A percentile compares a stretch with the other conserved stretches of the same genome.
phyloP scores from a whole-genome alignment of 2,329 filamentous ascomycete species.

The Fusarium sp. region DNA sequence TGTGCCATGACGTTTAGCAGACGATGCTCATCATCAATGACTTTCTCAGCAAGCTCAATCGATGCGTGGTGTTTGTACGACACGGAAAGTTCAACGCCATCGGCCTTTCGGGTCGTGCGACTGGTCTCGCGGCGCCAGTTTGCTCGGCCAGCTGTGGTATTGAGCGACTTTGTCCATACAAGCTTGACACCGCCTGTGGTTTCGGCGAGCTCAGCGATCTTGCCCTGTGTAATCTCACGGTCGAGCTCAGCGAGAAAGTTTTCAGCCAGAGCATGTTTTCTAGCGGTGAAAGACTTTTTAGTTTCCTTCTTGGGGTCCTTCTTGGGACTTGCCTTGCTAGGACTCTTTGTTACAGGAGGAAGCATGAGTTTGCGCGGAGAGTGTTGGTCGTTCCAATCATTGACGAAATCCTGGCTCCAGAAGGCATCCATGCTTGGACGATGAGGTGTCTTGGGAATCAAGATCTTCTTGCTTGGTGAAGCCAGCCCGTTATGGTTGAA shows the following conservation, averaged over 20 bases:
- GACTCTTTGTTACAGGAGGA: conserved; percentile 47
- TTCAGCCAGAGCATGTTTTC: conserved; percentile 73
- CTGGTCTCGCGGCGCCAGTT: conserved; percentile 75
- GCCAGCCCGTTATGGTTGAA: conserved; percentile 38
- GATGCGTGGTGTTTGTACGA: conserved; percentile 72
- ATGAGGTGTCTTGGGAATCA: conserved; percentile 67
- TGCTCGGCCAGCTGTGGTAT: conserved; percentile 81
- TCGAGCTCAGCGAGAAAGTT: conserved; percentile 79
- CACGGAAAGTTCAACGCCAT: conserved; percentile 45
- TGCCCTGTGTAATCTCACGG: conserved; percentile 68
- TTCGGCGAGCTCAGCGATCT: conserved; percentile 68
- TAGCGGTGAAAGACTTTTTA: conserved; percentile 72
- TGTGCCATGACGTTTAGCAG: conserved; percentile 94
- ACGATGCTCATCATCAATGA: conserved; percentile 81
- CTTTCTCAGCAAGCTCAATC: conserved; percentile 90
- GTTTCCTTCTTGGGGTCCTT: conserved; percentile 54
- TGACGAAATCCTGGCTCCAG: conserved; percentile 69
- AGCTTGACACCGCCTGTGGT: conserved; percentile 78
- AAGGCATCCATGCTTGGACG: conserved; percentile 67
- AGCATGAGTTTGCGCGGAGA: conserved; percentile 61
- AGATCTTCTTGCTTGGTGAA: conserved; percentile 51
- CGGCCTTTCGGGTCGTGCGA: conserved; percentile 50
- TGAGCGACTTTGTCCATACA: conserved; percentile 82
- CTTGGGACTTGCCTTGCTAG: conserved; percentile 50
- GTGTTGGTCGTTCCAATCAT: conserved; percentile 74